phyloP scores from a whole-genome alignment of 2,329 filamentous ascomycete genomes.

The Arthrobotrys conoides region DNA sequence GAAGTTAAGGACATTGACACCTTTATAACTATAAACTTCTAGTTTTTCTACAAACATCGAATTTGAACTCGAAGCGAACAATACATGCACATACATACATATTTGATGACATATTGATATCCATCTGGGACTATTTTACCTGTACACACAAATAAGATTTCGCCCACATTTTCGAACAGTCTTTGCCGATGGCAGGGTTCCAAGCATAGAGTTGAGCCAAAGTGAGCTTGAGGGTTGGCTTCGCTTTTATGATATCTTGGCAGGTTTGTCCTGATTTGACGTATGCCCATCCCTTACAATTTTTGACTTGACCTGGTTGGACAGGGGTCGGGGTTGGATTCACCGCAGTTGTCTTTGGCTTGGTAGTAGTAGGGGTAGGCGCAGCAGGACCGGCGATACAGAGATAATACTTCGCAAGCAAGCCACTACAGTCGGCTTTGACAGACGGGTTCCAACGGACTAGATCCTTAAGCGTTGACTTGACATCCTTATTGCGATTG shows the following conservation, averaged over 20 bases:
- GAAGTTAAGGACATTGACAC: too few species aligned
- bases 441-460: conserved; percentile 36
- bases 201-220: conserved; percentile 8
- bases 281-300: conserved; percentile 30
- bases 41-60: too few species aligned
- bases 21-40: too few species aligned
- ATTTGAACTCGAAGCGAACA: too few species aligned
- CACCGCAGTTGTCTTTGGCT: not conserved
- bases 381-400: conserved; percentile 24
- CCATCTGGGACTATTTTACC: not conserved
- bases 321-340: conserved; percentile 36
- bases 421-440: conserved; percentile 34
- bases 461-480: conserved; percentile 11
- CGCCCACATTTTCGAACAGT: conserved; percentile 37
- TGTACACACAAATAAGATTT: conserved; percentile 29
- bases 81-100: too few species aligned
- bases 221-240: conserved; percentile 14
- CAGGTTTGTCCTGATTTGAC: conserved; percentile 24
- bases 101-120: too few species aligned
- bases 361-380: not conserved
- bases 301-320: conserved; percentile 33
- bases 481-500: conserved; percentile 3
- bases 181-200: conserved; percentile 36
- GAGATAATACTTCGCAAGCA: conserved; percentile 14
- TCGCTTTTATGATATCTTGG: conserved; percentile 20